Percentiles rank a stretch among this genome's conserved stretches.
phyloP scores from a whole-genome alignment of 2,329 filamentous ascomycete genomes.

The Tympanopsis confertula region DNA sequence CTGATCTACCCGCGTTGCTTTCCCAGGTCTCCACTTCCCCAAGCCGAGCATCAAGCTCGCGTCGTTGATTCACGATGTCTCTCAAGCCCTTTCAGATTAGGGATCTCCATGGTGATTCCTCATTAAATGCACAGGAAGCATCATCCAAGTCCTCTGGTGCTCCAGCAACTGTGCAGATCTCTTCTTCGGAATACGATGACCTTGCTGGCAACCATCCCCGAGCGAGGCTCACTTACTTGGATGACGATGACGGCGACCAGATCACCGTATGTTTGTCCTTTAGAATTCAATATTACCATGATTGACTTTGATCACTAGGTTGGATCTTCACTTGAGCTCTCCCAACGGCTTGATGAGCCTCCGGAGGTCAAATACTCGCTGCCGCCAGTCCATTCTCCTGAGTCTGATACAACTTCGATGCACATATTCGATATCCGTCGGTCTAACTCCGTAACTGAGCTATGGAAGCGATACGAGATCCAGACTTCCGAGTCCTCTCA shows the following conservation, averaged over 20 bases:
- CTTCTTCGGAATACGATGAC: conserved; percentile 26
- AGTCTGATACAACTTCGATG: conserved; percentile 15
- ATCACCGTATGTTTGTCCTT: conserved; percentile 23
- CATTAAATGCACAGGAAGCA: conserved; percentile 5
- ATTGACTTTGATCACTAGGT: conserved; percentile 15
- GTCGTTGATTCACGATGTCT: too few species aligned
- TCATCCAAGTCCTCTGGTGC: conserved; percentile 6
- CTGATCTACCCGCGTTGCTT: too few species aligned
- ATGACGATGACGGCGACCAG: conserved; percentile 29
- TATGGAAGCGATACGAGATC: conserved; percentile 21
- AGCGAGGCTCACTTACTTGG: conserved; percentile 26
- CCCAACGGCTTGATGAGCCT: conserved; percentile 29
- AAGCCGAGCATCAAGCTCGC: too few species aligned
- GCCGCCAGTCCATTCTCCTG: conserved; percentile 4
- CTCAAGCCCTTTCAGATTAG: conserved; percentile 26
- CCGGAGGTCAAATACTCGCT: conserved; percentile 1
- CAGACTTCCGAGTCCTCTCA: conserved; percentile 2
- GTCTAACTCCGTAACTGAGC: conserved; percentile 20
- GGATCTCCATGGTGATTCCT: conserved; percentile 16
- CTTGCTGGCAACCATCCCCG: conserved; percentile 24
- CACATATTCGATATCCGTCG: conserved; percentile 32
- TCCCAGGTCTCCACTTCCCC: too few species aligned
- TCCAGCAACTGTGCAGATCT: conserved; percentile 23
- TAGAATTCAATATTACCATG: conserved; percentile 6
- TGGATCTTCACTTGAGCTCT: conserved; percentile 30